These are phyloP conservation scores for Globisporangium megalacanthum DNA, from an alignment of 352 stramenopile genomes.

Conservation along the genomic window DNA sequence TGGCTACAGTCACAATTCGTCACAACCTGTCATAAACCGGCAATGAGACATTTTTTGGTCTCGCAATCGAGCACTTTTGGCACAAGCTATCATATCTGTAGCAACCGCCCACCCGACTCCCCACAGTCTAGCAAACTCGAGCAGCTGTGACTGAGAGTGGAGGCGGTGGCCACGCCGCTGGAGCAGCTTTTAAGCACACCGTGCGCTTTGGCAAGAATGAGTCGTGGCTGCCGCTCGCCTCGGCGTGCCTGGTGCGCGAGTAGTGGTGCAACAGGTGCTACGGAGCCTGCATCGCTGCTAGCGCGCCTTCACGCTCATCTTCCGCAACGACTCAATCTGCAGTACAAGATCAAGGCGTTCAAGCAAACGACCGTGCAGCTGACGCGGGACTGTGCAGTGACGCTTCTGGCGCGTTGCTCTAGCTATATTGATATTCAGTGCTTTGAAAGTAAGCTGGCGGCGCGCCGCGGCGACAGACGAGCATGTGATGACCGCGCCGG, in stretches of 20 bases:
- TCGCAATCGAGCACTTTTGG: no score
- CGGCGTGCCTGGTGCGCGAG: conserved; percentile 34
- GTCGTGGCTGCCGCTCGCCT: conserved; percentile 62
- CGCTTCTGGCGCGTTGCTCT: conserved; percentile 36
- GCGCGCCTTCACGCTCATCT: conserved; percentile 52
- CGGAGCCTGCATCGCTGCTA: conserved; percentile 31
- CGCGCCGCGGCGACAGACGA: conserved; percentile 39
- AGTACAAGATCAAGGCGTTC: conserved; percentile 82
- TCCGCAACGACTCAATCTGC: conserved; percentile 71
- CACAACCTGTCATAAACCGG: no score
- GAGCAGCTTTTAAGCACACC: conserved; percentile 67
- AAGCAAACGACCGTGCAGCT: conserved; percentile 76
- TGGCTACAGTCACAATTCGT: no score
- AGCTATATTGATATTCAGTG: conserved; percentile 22
- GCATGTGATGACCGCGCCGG: conserved; percentile 64
- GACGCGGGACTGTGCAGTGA: conserved; percentile 40
- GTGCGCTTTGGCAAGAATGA: conserved; percentile 70
- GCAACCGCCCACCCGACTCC: no score
- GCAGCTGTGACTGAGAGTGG: not conserved
- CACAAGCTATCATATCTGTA: no score
- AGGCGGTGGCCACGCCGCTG: conserved; percentile 26
- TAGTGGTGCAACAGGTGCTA: conserved; percentile 51
- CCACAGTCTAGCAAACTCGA: conserved; percentile 15
- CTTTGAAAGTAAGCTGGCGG: conserved; percentile 49
- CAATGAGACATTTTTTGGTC: no score